Base-by-base conservation (phyloP, 176 grass and related monocot species). In the Cenchrus purpureus region DNA sequence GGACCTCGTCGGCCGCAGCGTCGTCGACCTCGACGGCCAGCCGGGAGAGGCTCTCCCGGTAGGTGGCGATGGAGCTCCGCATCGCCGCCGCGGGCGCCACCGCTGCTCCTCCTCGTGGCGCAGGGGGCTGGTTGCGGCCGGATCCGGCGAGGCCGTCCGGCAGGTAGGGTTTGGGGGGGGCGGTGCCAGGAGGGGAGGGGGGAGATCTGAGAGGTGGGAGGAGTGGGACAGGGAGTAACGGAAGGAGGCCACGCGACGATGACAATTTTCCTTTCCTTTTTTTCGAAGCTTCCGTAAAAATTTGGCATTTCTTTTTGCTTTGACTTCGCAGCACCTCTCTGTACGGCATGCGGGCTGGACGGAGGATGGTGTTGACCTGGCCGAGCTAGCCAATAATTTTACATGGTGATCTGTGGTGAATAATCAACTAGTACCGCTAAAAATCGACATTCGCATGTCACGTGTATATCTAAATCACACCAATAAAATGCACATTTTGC, bases 21-120 rank as follows among this genome's bases (percentile, higher is more conserved):
- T 94, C 97, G 76, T 88, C 89, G 78, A 96, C 84, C 84, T 96
- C 97, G 76, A 71, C 88, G 85, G 94, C 97, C 84, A 99, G 92
- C 73, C 94, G 93, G 20, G 90, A 94, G 50, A 99, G 97, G 82
- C 89, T 96, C 82, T 91, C 97, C 77, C 84, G 89, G 82, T 99
- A 99, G 64, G 84, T 96, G 40, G 91, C 86, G 75, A 99, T 89
- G 63, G 97, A 96, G 63, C 88, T 84, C 81, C 90, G 90, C 93
- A 99, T 99, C 82, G 37, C 72, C 44, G 48, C 28, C 0, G 60
- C 17, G 13, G 53, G 78, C 54, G 78, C 59, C 79, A 86, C 67
- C 80, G 68, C 61, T 64, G 3, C 72, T 73, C 22, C 69, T 51
- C 49, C 53, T 73, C 46, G 46, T 25, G 69, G 20, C 44, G 69